phyloP scores from a whole-genome alignment of 371 early-diverging fungal species.

The Syncephalastrum monosporum region DNA sequence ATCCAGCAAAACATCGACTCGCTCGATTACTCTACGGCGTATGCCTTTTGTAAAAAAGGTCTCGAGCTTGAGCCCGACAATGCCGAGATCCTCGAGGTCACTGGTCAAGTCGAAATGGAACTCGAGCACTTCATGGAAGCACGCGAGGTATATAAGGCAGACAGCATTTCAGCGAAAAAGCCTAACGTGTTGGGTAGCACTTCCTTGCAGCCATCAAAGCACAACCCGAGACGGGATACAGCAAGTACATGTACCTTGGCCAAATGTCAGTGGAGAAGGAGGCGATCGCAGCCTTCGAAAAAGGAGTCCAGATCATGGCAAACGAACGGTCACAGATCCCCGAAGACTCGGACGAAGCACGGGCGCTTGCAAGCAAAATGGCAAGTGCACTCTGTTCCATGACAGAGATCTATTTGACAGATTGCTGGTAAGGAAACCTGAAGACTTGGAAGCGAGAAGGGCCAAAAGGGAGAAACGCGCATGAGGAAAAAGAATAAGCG shows the following conservation, averaged over 20 bases:
- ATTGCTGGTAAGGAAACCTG: constrained; percentile 75
- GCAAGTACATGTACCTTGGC: constrained; percentile 89
- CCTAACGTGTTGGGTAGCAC: constrained; percentile 42
- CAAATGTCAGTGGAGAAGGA: constrained; percentile 81
- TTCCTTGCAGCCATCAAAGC: constrained; percentile 66
- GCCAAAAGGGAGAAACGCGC: neutral
- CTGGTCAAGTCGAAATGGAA: constrained; percentile 78
- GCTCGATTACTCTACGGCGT: constrained; percentile 73
- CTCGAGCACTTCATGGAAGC: constrained; percentile 70
- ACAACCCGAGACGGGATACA: constrained; percentile 68
- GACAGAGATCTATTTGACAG: constrained; percentile 95
- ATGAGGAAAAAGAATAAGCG: constrained; percentile 2
- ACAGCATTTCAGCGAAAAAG: neutral
- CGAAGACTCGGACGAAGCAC: constrained; percentile 42
- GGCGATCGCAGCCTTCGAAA: constrained; percentile 75
- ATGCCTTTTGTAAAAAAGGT: constrained; percentile 70
- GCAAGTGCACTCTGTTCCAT: constrained; percentile 88
- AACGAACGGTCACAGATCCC: constrained; percentile 22
- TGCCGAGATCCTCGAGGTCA: constrained; percentile 65
- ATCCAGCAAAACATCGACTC: constrained; percentile 78
- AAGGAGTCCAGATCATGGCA: constrained; percentile 76
- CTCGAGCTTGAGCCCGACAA: constrained; percentile 64
- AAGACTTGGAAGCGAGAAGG: neutral
- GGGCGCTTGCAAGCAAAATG: constrained; percentile 61
- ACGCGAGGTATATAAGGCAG: constrained; percentile 46